Evolutionary conservation across 805 yeast species (phyloP), one percentile per base, ranked within the genome.

Genomic region (Spathaspora girioi): DNA sequence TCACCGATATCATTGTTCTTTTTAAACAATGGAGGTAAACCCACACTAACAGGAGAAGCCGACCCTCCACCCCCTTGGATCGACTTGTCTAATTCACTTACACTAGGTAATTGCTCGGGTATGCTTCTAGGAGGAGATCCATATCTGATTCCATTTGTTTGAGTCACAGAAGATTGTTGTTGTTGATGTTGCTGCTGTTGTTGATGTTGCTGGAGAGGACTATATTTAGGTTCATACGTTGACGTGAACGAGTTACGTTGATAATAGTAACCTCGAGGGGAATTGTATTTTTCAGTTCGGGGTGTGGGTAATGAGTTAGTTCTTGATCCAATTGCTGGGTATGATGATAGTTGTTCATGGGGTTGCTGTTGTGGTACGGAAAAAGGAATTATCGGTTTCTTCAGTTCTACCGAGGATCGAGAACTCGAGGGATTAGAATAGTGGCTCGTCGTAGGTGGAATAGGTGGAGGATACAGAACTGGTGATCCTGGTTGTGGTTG

Each of bases 11-110:
- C 47, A 17, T 41, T 38, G 4, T 42, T 45, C 20, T 43, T 38
- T 14, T 31, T 35, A 18, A 31, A 43, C 20, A 48, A 48, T 5
- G 51, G 47, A 17, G 51, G 51, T 29, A 48, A 43, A 7, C 45
- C 47, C 4, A 31, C 20, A 32, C 27, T 31, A n/a, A 35, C 40
- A 35, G 40, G 32, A 29, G 10, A 5, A n/a, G 14, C 40, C 8
- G 40, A 15, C 4, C 18, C 40, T 35, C 15, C 40, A 19, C 3
- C 26, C 26, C 27, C 10, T 43, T 65, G 61, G 38, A 70, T 60
- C 26, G 69, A 61, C 47, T 65, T 67, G 50, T 69, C 71, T 40
- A 71, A 59, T 53, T 71, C 76, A 35, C 66, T 64, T 38, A 71
- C 73, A 8, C 71, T 66, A 3, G 76, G 76, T 19, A 71, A 59